Base-by-base conservation (phyloP, 148 eudicot genomes). In the Vaccinium vitisidaea region DNA sequence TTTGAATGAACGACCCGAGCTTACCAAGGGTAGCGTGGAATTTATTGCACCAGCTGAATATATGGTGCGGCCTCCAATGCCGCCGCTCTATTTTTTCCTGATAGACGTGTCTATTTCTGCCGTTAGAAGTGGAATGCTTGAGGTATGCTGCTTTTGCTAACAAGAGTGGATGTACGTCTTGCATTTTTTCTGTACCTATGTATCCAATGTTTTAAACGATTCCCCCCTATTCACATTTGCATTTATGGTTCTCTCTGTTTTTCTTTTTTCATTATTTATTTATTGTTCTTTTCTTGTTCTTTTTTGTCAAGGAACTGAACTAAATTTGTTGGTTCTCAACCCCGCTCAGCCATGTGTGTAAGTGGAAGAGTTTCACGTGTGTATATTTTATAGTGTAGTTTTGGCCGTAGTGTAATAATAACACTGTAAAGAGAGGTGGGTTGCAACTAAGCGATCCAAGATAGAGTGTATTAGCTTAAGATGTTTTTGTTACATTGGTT, bases 31-130 rank as follows among this genome's bases (percentile, higher is more conserved):
- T 48, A 95, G 98, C 86, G 95, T 95, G 81, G 99, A 97, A 80
- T 97, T 90, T 87, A 92, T 97, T 93, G 99, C 99, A 80, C 98
- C 99, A 85, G 92, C 98, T 49, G 99, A 97, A 83, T 97, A 97
- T 84, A 97, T 97, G 99, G 98, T 97, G 90, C 99, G 99, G 61
- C 98, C 99, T 65, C 99, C 99, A 27, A 95, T 97, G 99, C 99
- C 99, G 4, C 98, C 99, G 49, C 82, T 93, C 36, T 97, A 92
- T 87, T 95, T 97, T 88, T 97, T 97, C 88, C 93, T 97, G 88
- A 97, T 97, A n/a, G 99, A 97, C 84, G 99, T 95, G 71, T 95
- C 99, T 55, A 85, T 91, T 77, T 94, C 96, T 83, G 98, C 99
- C 10, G 96, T 93, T 73, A 90, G 90, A 89, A 97, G 98, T 90